Base-by-base conservation (phyloP, 1,139 yeast genomes). In the Candida dubliniensis region DNA sequence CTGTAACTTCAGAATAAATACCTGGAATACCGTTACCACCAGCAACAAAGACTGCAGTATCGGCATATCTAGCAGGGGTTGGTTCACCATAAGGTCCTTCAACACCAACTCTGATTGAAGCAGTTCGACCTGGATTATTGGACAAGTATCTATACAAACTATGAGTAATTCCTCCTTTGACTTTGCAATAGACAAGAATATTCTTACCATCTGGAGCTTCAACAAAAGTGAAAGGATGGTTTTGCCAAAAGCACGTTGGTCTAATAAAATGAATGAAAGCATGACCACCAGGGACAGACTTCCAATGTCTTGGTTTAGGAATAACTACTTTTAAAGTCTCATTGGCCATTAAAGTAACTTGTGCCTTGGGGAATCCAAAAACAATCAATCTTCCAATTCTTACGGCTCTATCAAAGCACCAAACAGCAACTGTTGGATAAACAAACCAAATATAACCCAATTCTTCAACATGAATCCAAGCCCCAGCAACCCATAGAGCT, bases 21-120 rank as follows among this genome's bases (percentile, higher is more conserved):
- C 80, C 75, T 2, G 76, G 74, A 36, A 71, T 68, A 44, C 76
- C 76, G 49, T 64, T 68, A 32, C 76, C 76, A 10, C 76, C 74
- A 30, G 76, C 73, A 37, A 71, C 49, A 40, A 85, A 68, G 0
- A 68, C 64, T 4, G 71, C 66, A n/a, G 61, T 55, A 34, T 67
- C 65, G 35, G 60, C 65, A 35, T 54, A 54, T 34, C 56, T 58
- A 13, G 68, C 67, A 3, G 65, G 57, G 10, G 63, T 55, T 9
- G 67, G 45, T 40, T 61, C 67, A 3, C 76, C 74, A 47, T 71
- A 71, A 4, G 76, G 74, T 0, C 76, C 76, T 51, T 71, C 76
- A 8, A 71, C 56, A 13, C 61, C 57, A 11, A 71, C 72, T 43
- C 69, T 55, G 26, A 69, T 57, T 8, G 47, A 51, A 4, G 59